Percentiles rank a stretch among this genome's conserved stretches.
Evolutionary conservation across 306 rosid species (phyloP).

Genomic region (Vigna trinervia): DNA sequence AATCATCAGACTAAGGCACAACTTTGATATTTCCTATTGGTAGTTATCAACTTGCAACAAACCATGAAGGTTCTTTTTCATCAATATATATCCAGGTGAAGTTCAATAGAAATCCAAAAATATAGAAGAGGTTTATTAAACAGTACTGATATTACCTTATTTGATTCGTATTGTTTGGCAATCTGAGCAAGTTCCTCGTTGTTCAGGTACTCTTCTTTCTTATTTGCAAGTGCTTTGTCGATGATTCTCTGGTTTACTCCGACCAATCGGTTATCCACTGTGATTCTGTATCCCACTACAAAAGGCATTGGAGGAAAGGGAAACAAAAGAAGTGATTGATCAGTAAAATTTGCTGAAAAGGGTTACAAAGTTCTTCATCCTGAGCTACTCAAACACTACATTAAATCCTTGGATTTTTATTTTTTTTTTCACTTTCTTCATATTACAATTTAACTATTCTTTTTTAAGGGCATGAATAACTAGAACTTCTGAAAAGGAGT

Average conservation of each 20-base stretch:
- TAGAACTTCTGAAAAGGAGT: background rate
- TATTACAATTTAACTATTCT: background rate
- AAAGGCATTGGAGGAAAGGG: slow-evolving; percentile 15
- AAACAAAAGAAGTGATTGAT: slow-evolving; percentile 5
- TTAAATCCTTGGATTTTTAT: background rate
- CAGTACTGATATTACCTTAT: slow-evolving; percentile 51
- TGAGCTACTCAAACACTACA: background rate
- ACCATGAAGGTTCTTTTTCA: background rate
- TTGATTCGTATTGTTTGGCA: slow-evolving; percentile 49
- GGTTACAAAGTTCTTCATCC: background rate
- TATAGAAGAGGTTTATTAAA: background rate
- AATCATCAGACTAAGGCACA: background rate
- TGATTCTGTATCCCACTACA: slow-evolving; percentile 72
- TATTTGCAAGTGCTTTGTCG: slow-evolving; percentile 52
- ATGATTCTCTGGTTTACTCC: slow-evolving; percentile 56
- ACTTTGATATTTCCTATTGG: slow-evolving; percentile 12
- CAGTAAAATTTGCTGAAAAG: slow-evolving; percentile 31
- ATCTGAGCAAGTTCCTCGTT: slow-evolving; percentile 53
- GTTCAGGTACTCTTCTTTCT: slow-evolving; percentile 54
- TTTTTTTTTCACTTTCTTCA: background rate
- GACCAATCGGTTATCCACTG: slow-evolving; percentile 43
- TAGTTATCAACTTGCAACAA: background rate
- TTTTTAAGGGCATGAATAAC: too few species aligned
- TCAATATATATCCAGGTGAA: background rate
- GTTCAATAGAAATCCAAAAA: slow-evolving; percentile 12